Evolutionary conservation across 2,329 filamentous ascomycete species (phyloP).

Genomic region (Purpureocillium lavendulum): DNA sequence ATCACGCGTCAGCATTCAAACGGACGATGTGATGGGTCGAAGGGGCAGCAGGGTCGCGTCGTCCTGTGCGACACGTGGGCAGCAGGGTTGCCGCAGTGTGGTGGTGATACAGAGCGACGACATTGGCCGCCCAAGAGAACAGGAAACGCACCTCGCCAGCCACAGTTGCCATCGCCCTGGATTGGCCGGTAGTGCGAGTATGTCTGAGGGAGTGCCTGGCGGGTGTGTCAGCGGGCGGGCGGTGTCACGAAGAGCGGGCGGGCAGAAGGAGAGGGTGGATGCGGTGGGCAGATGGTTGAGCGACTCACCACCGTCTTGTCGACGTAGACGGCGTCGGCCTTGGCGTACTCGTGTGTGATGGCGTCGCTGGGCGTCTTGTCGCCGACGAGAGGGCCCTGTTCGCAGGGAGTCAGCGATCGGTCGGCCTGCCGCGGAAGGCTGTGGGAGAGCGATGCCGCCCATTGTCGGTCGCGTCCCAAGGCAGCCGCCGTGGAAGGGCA

Average conservation of each 20-base stretch:
- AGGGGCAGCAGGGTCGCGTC: neutral
- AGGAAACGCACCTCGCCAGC: conserved; percentile 78
- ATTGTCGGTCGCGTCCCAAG: too few relatives aligned
- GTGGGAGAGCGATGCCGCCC: too few relatives aligned
- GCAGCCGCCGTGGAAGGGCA: neutral
- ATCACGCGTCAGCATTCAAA: neutral
- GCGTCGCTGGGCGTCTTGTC: conserved; percentile 66
- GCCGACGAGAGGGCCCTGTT: conserved; percentile 75
- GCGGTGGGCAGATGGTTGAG: neutral
- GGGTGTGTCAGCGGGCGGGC: conserved; percentile 1
- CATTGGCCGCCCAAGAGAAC: neutral
- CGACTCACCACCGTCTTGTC: conserved; percentile 74
- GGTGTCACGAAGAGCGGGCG: neutral
- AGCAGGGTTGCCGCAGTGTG: conserved; percentile 1
- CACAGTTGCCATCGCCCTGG: conserved; percentile 90
- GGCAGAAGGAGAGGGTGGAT: too few relatives aligned
- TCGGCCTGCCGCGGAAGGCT: neutral
- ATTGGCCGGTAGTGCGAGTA: conserved; percentile 85
- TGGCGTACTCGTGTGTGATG: conserved; percentile 80
- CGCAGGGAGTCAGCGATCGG: neutral
- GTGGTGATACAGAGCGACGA: neutral
- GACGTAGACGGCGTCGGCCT: conserved; percentile 76
- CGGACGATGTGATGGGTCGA: neutral
- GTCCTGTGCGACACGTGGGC: neutral
- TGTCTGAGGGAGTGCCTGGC: conserved; percentile 67